A percentile compares a stretch with the other conserved stretches of the same genome.
Evolutionary conservation across 2,329 filamentous ascomycete genomes (phyloP).

Genomic region (Fusarium sterilihyphosum): DNA sequence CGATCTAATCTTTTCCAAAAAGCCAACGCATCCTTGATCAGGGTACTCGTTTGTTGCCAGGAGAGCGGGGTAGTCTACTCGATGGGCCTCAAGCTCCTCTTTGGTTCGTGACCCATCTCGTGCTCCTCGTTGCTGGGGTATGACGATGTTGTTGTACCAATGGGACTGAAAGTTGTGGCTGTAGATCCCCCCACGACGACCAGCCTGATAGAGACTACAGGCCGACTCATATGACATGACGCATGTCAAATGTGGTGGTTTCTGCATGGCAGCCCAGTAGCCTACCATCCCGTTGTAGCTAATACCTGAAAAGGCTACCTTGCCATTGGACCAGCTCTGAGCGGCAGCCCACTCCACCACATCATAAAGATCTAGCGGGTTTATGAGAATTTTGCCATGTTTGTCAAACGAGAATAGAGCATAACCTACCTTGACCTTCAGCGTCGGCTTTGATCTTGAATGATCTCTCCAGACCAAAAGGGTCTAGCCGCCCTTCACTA

Average conservation of each 20-base stretch:
- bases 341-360: not conserved
- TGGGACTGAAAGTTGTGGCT: not conserved
- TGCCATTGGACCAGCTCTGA: not conserved
- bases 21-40: accelerated
- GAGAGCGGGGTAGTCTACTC: accelerated
- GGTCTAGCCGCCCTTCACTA: not conserved
- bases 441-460: accelerated
- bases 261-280: not conserved
- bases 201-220: not conserved
- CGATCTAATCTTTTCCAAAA: not conserved
- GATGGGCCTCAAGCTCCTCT: accelerated
- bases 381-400: accelerated
- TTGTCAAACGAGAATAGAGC: not conserved
- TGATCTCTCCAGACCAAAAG: not conserved
- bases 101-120: not conserved
- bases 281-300: not conserved
- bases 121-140: not conserved
- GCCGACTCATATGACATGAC: not conserved
- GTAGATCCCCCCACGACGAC: not conserved
- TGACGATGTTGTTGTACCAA: not conserved
- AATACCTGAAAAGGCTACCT: not conserved
- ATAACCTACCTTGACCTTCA: not conserved
- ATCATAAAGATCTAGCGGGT: not conserved
- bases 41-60: not conserved
- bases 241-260: not conserved